Percentiles rank a stretch among this genome's conserved stretches.
Evolutionary conservation across 1,284 basidiomycete species (phyloP).

Genomic region (Porodaedalea pini): DNA sequence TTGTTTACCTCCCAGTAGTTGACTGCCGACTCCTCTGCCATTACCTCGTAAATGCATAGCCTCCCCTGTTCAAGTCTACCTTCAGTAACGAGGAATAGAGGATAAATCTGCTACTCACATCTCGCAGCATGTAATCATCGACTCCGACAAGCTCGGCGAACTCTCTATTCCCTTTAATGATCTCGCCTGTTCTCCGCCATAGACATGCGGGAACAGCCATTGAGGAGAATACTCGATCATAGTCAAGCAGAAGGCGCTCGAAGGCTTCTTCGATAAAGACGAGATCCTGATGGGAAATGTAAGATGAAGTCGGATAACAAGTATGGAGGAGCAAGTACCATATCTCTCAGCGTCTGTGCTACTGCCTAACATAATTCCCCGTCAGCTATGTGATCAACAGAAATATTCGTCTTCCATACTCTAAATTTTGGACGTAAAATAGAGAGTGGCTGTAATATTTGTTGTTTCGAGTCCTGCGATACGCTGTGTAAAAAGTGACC

Average conservation of each 20-base stretch:
- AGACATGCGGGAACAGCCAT: slow-evolving; percentile 97
- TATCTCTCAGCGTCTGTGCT: slow-evolving; percentile 85
- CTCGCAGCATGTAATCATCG: slow-evolving; percentile 76
- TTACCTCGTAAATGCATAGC: slow-evolving; percentile 94
- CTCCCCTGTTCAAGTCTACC: slow-evolving; percentile 59
- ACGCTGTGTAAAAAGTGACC: slow-evolving; percentile 47
- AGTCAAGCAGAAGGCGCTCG: slow-evolving; percentile 91
- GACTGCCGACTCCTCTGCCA: slow-evolving; percentile 94
- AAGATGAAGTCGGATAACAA: slow-evolving; percentile 17
- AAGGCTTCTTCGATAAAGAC: slow-evolving; percentile 98
- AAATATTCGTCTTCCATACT: slow-evolving; percentile 38
- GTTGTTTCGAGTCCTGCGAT: slow-evolving; percentile 84
- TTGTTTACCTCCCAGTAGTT: slow-evolving; percentile 91
- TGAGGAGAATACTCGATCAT: slow-evolving; percentile 91
- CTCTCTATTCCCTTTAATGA: slow-evolving; percentile 96
- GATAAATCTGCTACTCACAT: slow-evolving; percentile 45
- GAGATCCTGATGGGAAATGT: slow-evolving; percentile 60
- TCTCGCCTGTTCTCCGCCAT: slow-evolving; percentile 96
- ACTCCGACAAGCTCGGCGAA: slow-evolving; percentile 87
- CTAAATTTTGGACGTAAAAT: slow-evolving; percentile 93
- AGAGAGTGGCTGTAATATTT: slow-evolving; percentile 85
- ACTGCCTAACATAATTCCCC: slow-evolving; percentile 54
- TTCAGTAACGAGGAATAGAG: slow-evolving; percentile 13
- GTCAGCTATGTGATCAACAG: slow-evolving; percentile 14
- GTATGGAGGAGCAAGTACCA: slow-evolving; percentile 45